These are phyloP conservation scores for Yamadazyma sp. DNA, from an alignment of 1,139 yeast genomes.

Conservation along the genomic window DNA sequence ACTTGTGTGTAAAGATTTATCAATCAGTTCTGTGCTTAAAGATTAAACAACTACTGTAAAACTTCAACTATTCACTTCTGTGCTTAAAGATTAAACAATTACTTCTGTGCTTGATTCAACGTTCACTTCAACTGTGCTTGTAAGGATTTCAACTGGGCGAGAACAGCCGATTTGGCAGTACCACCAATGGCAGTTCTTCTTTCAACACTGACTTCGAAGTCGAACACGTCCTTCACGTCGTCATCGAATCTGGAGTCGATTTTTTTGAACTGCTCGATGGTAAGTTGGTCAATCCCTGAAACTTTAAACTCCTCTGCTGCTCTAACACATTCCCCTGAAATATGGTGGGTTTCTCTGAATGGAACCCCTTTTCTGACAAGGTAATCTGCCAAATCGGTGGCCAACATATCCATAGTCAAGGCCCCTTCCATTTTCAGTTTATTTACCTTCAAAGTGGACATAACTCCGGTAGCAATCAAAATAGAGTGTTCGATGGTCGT, in stretches of 20 bases:
- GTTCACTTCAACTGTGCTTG: slow-evolving; percentile 13
- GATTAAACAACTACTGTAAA: too few relatives aligned
- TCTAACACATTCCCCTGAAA: slow-evolving; percentile 96
- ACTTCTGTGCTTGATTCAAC: too few relatives aligned
- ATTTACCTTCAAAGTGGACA: slow-evolving; percentile 77
- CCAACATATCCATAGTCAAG: slow-evolving; percentile 97
- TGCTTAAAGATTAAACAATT: too few relatives aligned
- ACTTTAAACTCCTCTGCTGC: slow-evolving; percentile 75
- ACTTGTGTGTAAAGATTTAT: too few relatives aligned
- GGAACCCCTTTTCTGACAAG: slow-evolving; percentile 97
- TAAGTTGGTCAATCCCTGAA: slow-evolving; percentile 78
- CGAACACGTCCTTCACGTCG: slow-evolving; percentile 81
- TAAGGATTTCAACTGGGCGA: slow-evolving; percentile 61
- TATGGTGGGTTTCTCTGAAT: slow-evolving; percentile 97
- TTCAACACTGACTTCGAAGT: slow-evolving; percentile 93
- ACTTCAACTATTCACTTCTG: too few relatives aligned
- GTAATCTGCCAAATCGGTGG: slow-evolving; percentile 97
- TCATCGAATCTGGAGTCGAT: slow-evolving; percentile 79
- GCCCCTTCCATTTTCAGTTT: slow-evolving; percentile 79
- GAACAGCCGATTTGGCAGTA: slow-evolving; percentile 88
- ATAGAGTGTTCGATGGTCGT: slow-evolving; percentile 91
- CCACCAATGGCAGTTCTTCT: slow-evolving; percentile 97
- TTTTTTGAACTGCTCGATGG: slow-evolving; percentile 70
- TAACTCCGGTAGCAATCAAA: slow-evolving; percentile 92
- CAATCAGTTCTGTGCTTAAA: too few relatives aligned